phyloP scores from a whole-genome alignment of 1,284 basidiomycete species.

The Stygiomarasmius scandens region DNA sequence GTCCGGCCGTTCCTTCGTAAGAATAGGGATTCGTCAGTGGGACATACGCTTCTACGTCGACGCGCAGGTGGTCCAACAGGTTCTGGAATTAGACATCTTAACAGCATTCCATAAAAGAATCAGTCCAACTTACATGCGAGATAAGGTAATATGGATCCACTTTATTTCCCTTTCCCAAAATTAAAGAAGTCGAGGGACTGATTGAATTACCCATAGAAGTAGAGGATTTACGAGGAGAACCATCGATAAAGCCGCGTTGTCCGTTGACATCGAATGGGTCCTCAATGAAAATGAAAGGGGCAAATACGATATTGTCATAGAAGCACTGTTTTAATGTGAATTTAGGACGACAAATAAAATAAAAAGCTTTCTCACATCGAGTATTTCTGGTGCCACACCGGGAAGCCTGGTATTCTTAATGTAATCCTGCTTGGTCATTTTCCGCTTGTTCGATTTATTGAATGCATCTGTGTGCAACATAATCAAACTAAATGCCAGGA shows the following conservation, averaged over 20 bases:
- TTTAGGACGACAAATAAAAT: neutral
- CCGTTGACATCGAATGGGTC: constrained; percentile 77
- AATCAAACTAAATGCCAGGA: constrained; percentile 96
- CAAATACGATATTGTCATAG: constrained; percentile 95
- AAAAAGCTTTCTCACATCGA: constrained; percentile 65
- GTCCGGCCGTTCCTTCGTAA: constrained; percentile 70
- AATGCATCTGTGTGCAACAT: constrained; percentile 99
- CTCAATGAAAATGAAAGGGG: constrained; percentile 95
- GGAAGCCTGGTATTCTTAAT: constrained; percentile 88
- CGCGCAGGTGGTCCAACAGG: constrained; percentile 72
- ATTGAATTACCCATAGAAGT: neutral
- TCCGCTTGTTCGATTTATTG: constrained; percentile 96
- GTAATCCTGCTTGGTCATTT: constrained; percentile 96
- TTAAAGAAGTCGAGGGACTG: constrained; percentile 27
- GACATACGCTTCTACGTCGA: constrained; percentile 70
- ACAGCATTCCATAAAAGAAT: neutral
- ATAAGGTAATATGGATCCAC: constrained; percentile 95
- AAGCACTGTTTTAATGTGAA: constrained; percentile 68
- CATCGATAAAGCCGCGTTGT: constrained; percentile 52
- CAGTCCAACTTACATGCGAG: constrained; percentile 57
- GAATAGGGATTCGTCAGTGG: constrained; percentile 75
- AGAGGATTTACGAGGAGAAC: constrained; percentile 7
- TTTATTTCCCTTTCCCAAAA: constrained; percentile 63
- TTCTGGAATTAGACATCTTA: constrained; percentile 44
- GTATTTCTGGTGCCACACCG: constrained; percentile 81